These are phyloP conservation scores for Xanthoceras sorbifolium DNA, from an alignment of 345 rosid genomes.

Conservation along the genomic window DNA sequence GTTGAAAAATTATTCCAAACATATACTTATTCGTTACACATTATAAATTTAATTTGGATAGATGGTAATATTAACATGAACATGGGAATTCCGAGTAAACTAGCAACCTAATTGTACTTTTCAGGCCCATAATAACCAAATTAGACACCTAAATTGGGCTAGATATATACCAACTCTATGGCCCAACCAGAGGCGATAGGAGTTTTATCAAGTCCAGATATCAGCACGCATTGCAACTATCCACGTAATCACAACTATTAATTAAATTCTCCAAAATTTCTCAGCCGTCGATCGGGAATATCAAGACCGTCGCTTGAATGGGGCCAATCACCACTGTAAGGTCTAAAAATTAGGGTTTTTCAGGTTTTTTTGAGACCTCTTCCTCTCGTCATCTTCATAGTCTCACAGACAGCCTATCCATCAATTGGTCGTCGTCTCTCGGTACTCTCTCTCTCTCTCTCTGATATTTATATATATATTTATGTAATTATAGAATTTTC, in stretches of 20 bases:
- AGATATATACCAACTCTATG: background rate
- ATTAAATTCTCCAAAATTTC: background rate
- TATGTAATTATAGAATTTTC: background rate
- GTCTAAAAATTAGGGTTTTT: conserved; percentile 7
- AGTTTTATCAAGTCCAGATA: background rate
- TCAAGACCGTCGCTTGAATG: background rate
- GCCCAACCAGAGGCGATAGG: too few relatives aligned
- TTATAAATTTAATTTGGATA: too few relatives aligned
- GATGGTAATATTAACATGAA: too few relatives aligned
- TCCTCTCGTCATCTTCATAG: background rate
- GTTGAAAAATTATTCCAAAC: too few relatives aligned
- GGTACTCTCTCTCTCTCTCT: background rate
- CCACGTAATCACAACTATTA: background rate
- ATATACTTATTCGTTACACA: too few relatives aligned
- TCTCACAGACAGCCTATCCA: background rate
- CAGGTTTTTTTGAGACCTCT: background rate
- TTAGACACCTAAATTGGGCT: background rate
- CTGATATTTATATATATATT: too few relatives aligned
- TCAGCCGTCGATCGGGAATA: background rate
- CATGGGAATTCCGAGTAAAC: background rate
- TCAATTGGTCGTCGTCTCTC: background rate
- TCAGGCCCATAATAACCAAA: background rate
- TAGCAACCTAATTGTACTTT: background rate
- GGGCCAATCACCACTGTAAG: background rate
- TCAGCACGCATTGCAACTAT: background rate